A percentile compares a stretch with the other conserved stretches of the same genome.
Conservation (phyloP, 441 rosid genomes). For the Arabidopsis hybrid region DNA sequence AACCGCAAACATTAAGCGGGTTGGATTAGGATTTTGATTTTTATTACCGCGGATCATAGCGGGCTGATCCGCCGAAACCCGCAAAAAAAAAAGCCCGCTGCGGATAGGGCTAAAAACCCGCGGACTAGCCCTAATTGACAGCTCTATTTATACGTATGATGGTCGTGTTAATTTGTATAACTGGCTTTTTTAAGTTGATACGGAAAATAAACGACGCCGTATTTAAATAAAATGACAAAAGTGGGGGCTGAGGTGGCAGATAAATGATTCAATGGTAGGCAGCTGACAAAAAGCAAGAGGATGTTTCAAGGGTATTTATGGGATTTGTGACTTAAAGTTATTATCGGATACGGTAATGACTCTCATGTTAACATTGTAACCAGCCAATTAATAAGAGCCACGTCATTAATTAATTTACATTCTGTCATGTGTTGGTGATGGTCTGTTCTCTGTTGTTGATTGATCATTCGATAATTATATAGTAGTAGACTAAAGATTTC, state of each 20-base stretch:
- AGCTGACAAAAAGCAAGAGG: constrained; percentile 29
- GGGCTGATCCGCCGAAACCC: not conserved
- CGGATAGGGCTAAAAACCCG: not conserved
- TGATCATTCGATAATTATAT: constrained; percentile 12
- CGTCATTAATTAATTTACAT: not conserved
- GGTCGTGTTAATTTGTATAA: not conserved
- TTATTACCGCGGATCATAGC: not conserved
- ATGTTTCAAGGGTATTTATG: constrained; percentile 28
- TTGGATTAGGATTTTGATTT: too few relatives aligned
- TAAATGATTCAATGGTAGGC: not conserved
- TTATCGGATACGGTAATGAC: not conserved
- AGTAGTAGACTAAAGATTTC: not conserved
- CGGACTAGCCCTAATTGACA: not conserved
- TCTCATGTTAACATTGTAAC: not conserved
- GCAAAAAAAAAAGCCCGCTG: not conserved
- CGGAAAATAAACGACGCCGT: constrained; percentile 16
- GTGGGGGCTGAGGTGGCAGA: constrained; percentile 32
- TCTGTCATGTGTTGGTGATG: constrained; percentile 31
- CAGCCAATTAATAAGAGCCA: constrained; percentile 1
- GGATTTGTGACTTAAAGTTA: not conserved
- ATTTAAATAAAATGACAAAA: constrained; percentile 4
- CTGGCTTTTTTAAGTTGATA: not conserved
- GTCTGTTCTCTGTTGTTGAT: constrained; percentile 15
- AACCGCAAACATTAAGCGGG: not conserved
- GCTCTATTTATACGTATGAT: not conserved